Evolutionary conservation across 768 basidiomycete species (phyloP).

Genomic region (Tylopilus intermedius): DNA sequence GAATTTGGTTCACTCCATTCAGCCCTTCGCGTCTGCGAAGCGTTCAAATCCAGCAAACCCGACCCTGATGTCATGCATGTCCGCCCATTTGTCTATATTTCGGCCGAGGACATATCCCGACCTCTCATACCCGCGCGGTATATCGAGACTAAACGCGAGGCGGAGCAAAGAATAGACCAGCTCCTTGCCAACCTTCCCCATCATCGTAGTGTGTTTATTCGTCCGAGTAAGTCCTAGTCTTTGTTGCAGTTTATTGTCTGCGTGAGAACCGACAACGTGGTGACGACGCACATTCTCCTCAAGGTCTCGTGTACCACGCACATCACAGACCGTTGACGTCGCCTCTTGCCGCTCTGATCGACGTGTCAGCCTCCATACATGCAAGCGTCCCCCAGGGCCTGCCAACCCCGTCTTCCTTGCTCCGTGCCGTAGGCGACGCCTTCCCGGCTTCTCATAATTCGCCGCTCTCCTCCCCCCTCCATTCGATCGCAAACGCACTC

Average conservation of each 20-base stretch:
- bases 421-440: constrained; percentile 47
- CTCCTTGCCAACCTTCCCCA: constrained; percentile 41
- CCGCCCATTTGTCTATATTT: constrained; percentile 88
- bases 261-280: constrained; percentile 11
- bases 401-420: constrained; percentile 62
- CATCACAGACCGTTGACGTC: constrained; percentile 88
- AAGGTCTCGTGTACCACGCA: constrained; percentile 95
- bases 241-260: constrained; percentile 8
- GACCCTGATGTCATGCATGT: constrained; percentile 25
- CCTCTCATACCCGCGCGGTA: constrained; percentile 83
- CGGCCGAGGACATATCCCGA: constrained; percentile 82
- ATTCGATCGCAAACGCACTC: constrained; percentile 73
- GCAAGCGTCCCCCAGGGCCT: constrained; percentile 48
- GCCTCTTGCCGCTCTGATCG: constrained; percentile 77
- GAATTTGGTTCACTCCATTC: constrained; percentile 12
- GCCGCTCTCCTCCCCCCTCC: constrained; percentile 43
- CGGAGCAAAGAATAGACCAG: constrained; percentile 64
- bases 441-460: constrained; percentile 29
- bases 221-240: constrained; percentile 67
- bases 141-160: constrained; percentile 90
- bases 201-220: constrained; percentile 73
- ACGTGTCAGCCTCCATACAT: constrained; percentile 73
- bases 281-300: constrained; percentile 3
- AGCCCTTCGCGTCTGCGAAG: constrained; percentile 76
- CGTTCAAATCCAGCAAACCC: constrained; percentile 52